Conservation (phyloP, 2,329 filamentous ascomycete species). For the Epichloe coenophiala region DNA sequence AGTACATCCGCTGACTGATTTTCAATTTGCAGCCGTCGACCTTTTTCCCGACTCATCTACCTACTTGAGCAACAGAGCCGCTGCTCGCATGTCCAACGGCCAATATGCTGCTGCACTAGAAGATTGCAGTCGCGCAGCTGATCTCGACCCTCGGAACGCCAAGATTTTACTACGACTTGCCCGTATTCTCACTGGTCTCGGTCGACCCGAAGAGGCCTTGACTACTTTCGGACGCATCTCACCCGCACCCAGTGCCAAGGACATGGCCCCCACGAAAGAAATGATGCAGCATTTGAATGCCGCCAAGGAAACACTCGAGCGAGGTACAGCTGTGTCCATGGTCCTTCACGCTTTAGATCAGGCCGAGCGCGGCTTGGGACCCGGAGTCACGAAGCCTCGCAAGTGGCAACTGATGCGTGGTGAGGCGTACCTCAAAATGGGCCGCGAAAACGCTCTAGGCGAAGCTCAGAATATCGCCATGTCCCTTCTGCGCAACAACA, state of each 20-base stretch:
- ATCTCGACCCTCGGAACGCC: slow-evolving; percentile 70
- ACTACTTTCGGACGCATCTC: slow-evolving; percentile 69
- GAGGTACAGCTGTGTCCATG: slow-evolving; percentile 77
- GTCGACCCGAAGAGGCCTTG: slow-evolving; percentile 75
- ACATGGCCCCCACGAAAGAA: slow-evolving; percentile 64
- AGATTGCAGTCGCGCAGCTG: slow-evolving; percentile 70
- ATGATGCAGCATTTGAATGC: slow-evolving; percentile 75
- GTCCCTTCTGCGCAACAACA: slow-evolving; percentile 71
- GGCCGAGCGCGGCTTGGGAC: slow-evolving; percentile 68
- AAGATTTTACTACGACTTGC: slow-evolving; percentile 84
- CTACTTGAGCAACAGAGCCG: slow-evolving; percentile 88
- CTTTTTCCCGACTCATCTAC: slow-evolving; percentile 74
- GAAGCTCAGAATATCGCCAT: slow-evolving; percentile 92
- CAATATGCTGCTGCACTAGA: slow-evolving; percentile 70
- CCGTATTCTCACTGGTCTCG: slow-evolving; percentile 77
- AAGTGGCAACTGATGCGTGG: slow-evolving; percentile 91
- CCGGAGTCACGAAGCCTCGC: slow-evolving; percentile 64
- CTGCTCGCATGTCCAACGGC: slow-evolving; percentile 80
- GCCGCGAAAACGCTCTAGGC: slow-evolving; percentile 72
- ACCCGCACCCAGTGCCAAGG: slow-evolving; percentile 69
- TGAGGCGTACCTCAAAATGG: slow-evolving; percentile 87
- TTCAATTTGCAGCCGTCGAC: slow-evolving; percentile 55
- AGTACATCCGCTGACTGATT: not conserved
- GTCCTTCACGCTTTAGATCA: slow-evolving; percentile 82
- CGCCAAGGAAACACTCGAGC: slow-evolving; percentile 62